Conservation (phyloP, 805 yeast species). For the Maudiozyma saulgeensis region DNA sequence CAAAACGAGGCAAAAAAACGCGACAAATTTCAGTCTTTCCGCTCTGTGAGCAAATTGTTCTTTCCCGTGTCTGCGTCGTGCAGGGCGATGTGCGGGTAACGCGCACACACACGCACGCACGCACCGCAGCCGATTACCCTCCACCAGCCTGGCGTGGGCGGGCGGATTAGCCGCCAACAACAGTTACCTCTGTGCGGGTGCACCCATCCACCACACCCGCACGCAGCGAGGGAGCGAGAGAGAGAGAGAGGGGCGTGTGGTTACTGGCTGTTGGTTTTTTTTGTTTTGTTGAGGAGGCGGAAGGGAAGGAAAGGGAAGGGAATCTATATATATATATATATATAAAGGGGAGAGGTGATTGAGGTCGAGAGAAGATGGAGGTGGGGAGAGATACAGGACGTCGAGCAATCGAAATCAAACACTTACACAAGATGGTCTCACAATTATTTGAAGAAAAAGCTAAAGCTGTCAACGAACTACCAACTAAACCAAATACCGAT, state of each 20-base stretch:
- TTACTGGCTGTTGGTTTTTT: no score
- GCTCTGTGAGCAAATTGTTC: background rate
- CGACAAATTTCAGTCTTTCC: background rate
- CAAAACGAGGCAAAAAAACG: no score
- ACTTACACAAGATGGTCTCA: conserved; percentile 23
- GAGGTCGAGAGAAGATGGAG: background rate
- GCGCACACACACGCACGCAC: no score
- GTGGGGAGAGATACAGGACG: background rate
- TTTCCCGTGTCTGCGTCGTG: no score
- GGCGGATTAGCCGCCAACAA: no score
- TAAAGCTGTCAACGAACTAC: conserved; percentile 62
- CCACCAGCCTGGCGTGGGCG: no score
- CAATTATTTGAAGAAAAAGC: conserved; percentile 44
- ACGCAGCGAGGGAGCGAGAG: no score
- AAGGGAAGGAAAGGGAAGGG: background rate
- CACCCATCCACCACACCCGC: no score
- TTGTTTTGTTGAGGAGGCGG: no score
- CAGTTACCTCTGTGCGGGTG: no score
- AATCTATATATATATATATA: background rate
- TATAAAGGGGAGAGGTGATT: background rate
- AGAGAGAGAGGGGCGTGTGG: no score
- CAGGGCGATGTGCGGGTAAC: background rate
- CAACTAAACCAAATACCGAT: conserved; percentile 74
- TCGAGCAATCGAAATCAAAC: background rate
- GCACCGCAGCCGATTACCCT: no score